These are phyloP conservation scores for Penicillium goetzii DNA, from an alignment of 495 filamentous ascomycete genomes.

Conservation along the genomic window DNA sequence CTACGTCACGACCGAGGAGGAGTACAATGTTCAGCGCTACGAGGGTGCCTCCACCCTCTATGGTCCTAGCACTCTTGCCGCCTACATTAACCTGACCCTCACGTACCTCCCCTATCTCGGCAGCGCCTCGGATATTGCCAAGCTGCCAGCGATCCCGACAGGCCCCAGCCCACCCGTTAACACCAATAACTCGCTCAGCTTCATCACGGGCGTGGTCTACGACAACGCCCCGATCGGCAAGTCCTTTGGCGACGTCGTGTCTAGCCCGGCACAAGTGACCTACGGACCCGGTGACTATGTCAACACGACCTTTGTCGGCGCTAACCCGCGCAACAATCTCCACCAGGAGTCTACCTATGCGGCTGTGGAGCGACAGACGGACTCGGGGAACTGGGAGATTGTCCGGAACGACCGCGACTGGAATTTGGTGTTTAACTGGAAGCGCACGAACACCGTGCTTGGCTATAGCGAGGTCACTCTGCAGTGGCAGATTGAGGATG, in stretches of 20 bases:
- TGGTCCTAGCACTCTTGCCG: constrained; percentile 87
- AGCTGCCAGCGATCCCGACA: constrained; percentile 49
- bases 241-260: constrained; percentile 72
- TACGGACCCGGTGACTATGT: constrained; percentile 64
- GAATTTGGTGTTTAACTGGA: constrained; percentile 58
- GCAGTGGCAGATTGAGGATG: constrained; percentile 75
- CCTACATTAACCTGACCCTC: constrained; percentile 84
- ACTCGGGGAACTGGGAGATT: constrained; percentile 59
- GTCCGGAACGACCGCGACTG: constrained; percentile 53
- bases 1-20: constrained; percentile 92
- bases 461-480: constrained; percentile 81
- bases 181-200: constrained; percentile 74
- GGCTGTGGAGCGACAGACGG: constrained; percentile 64
- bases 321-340: constrained; percentile 89
- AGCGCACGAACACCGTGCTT: constrained; percentile 67
- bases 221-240: constrained; percentile 75
- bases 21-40: constrained; percentile 89
- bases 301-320: constrained; percentile 75
- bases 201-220: constrained; percentile 78
- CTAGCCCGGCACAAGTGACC: constrained; percentile 52
- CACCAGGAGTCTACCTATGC: constrained; percentile 78
- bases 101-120: constrained; percentile 71
- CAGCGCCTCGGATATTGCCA: constrained; percentile 42
- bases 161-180: constrained; percentile 81
- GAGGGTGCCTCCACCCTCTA: constrained; percentile 96